phyloP scores from a whole-genome alignment of 352 stramenopile species.

The Globisporangium echinulatum region DNA sequence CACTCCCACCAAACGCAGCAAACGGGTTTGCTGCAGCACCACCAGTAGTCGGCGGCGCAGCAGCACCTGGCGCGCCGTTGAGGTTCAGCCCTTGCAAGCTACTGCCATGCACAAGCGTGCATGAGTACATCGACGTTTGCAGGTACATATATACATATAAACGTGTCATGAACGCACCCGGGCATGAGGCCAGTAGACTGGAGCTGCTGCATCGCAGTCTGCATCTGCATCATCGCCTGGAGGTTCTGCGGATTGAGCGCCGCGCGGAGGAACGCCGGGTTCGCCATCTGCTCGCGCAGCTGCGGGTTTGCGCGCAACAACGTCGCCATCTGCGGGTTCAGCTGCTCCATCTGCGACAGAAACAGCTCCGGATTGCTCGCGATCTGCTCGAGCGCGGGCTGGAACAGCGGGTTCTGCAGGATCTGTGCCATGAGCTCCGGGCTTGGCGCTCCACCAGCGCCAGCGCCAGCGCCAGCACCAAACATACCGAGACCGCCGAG shows the following conservation, averaged over 20 bases:
- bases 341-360: constrained; percentile 78
- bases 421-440: constrained; percentile 78
- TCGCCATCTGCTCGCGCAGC: constrained; percentile 86
- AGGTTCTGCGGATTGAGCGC: constrained; percentile 89
- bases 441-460: constrained; percentile 26
- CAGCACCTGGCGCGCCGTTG: constrained; percentile 9
- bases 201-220: constrained; percentile 83
- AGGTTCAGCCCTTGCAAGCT: constrained; percentile 56
- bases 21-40: constrained; percentile 39
- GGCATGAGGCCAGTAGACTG: constrained; percentile 58
- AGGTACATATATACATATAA: neutral
- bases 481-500: constrained; percentile 3
- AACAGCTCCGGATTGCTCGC: constrained; percentile 76
- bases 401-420: constrained; percentile 85
- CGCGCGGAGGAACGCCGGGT: constrained; percentile 77
- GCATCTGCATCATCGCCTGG: constrained; percentile 90
- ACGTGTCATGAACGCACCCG: constrained; percentile 30
- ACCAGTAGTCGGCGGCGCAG: constrained; percentile 3
- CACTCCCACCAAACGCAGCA: constrained; percentile 30
- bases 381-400: constrained; percentile 77
- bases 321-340: constrained; percentile 86
- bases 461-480: constrained; percentile 11
- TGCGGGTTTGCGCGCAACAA: constrained; percentile 87
- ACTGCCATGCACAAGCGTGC: neutral
- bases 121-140: neutral